phyloP scores from a whole-genome alignment of 2,329 filamentous ascomycete species.

The Cytospora leucostoma region DNA sequence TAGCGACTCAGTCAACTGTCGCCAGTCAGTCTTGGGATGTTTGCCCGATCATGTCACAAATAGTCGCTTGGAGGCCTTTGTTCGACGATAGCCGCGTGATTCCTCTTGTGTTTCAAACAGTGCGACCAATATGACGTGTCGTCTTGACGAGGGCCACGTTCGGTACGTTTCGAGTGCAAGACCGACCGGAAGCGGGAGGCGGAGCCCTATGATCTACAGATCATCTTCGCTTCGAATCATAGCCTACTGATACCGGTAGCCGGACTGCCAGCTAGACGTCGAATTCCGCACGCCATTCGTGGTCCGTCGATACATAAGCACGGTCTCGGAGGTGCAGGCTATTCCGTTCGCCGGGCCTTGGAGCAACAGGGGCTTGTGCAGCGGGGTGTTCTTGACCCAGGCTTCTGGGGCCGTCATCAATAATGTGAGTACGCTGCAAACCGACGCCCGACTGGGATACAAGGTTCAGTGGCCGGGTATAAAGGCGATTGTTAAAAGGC shows the following conservation, averaged over 20 bases:
- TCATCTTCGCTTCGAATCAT: neutral
- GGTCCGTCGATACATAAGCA: too few species aligned
- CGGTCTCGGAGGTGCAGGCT: neutral
- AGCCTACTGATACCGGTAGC: neutral
- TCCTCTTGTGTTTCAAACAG: neutral
- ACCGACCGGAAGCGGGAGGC: neutral
- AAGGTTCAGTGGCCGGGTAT: too few species aligned
- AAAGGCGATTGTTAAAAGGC: too few species aligned
- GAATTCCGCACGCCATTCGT: too few species aligned
- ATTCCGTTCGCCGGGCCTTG: neutral
- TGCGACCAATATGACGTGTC: neutral
- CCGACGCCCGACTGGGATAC: too few species aligned
- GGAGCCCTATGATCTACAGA: neutral
- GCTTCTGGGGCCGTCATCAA: too few species aligned
- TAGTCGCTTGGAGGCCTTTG: neutral
- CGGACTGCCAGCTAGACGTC: too few species aligned
- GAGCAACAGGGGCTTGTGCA: neutral
- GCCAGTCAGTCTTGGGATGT: neutral
- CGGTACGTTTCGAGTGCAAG: neutral
- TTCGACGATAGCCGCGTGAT: neutral
- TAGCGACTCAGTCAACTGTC: neutral
- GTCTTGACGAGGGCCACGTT: slow-evolving; percentile 1
- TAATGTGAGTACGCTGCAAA: too few species aligned
- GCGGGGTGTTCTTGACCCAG: too few species aligned
- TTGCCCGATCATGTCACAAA: neutral